Evolutionary conservation across 1,284 basidiomycete genomes (phyloP).

Genomic region (Cryptococcus sp.): DNA sequence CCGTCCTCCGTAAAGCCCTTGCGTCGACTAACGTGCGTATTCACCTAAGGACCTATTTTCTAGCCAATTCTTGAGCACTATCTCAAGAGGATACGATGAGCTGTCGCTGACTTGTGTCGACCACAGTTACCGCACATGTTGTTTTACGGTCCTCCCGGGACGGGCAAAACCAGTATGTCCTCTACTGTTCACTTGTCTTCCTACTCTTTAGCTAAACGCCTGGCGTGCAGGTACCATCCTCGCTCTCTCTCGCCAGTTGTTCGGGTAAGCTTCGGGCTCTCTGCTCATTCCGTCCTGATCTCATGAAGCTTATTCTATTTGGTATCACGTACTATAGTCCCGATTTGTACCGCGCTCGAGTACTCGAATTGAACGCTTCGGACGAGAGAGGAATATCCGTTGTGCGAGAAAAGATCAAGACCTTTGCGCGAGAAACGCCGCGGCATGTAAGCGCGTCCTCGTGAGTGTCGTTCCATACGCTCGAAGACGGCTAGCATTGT

Average conservation of each 20-base stretch:
- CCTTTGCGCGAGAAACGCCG: constrained; percentile 93
- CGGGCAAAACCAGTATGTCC: constrained; percentile 86
- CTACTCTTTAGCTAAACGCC: not conserved
- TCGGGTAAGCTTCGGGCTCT: constrained; percentile 78
- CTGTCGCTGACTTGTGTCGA: not conserved
- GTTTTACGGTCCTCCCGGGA: constrained; percentile 98
- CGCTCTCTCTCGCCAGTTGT: constrained; percentile 89
- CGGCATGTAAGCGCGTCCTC: constrained; percentile 69
- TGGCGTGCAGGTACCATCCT: constrained; percentile 69
- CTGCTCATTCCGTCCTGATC: not conserved
- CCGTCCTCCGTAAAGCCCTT: constrained; percentile 86
- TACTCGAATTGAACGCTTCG: constrained; percentile 98
- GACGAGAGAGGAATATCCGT: constrained; percentile 97
- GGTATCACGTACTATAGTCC: constrained; percentile 61
- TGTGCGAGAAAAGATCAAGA: constrained; percentile 98
- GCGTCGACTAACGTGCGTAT: constrained; percentile 85
- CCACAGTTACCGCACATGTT: constrained; percentile 95
- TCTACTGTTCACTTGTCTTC: not conserved
- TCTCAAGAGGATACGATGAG: not conserved
- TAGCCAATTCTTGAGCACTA: too few relatives aligned
- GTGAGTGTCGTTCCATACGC: constrained; percentile 27
- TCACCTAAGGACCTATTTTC: too few relatives aligned
- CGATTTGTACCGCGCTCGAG: constrained; percentile 88
- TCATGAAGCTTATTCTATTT: not conserved
- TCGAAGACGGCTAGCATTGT: not conserved